Conservation (phyloP, 768 basidiomycete species). For the Pleurotus platypus region DNA sequence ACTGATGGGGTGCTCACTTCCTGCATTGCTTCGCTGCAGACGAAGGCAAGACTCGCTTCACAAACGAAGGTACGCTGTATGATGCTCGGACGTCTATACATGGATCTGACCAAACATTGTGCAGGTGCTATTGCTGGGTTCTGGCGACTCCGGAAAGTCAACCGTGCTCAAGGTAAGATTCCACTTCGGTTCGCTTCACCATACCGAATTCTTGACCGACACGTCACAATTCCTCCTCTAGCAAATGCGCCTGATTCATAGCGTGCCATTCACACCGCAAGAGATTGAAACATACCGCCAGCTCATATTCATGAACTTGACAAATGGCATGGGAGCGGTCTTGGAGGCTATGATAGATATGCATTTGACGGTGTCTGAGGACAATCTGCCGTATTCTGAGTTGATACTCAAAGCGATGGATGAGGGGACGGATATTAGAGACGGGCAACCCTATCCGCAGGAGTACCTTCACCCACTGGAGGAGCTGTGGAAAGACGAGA, state of each 20-base stretch:
- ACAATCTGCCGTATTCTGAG: constrained; percentile 54
- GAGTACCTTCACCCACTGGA: constrained; percentile 65
- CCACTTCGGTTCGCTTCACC: too few relatives aligned
- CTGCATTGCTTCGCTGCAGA: constrained; percentile 36
- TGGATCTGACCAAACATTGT: constrained; percentile 1
- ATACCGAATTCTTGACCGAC: too few relatives aligned
- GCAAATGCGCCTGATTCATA: constrained; percentile 98
- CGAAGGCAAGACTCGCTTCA: constrained; percentile 63
- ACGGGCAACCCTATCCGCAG: constrained; percentile 77
- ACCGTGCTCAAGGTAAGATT: constrained; percentile 76
- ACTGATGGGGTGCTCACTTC: not conserved
- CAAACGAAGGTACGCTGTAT: constrained; percentile 67
- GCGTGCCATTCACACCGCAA: constrained; percentile 72
- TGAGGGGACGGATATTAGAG: constrained; percentile 65
- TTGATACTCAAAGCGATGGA: constrained; percentile 42
- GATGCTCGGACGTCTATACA: not conserved
- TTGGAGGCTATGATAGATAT: constrained; percentile 90
- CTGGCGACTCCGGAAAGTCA: constrained; percentile 92
- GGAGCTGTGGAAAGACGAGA: constrained; percentile 72
- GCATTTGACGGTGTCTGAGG: constrained; percentile 66
- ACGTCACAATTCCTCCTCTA: constrained; percentile 20
- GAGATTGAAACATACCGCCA: constrained; percentile 91
- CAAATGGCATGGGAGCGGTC: constrained; percentile 77
- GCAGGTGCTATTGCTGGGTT: constrained; percentile 85
- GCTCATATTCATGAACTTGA: constrained; percentile 89